phyloP scores from a whole-genome alignment of 2,329 filamentous ascomycete genomes.

The Pseudogymnoascus sp. region DNA sequence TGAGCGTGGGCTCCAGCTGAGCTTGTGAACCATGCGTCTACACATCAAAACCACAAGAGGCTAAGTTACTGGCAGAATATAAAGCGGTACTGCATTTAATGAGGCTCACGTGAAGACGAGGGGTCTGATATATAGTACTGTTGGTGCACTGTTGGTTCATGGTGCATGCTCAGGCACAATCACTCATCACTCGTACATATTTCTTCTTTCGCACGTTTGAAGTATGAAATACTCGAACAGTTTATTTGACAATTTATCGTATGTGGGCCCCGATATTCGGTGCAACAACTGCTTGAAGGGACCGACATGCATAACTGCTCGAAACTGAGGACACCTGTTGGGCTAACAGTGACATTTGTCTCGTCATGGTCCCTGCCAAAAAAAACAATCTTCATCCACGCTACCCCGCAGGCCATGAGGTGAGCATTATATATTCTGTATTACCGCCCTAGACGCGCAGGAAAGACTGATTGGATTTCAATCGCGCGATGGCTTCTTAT shows the following conservation, averaged over 20 bases:
- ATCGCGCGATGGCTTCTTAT: slow-evolving; percentile 1
- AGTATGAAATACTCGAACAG: background rate
- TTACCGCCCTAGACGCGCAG: slow-evolving; percentile 6
- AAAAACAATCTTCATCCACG: background rate
- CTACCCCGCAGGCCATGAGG: slow-evolving; percentile 1
- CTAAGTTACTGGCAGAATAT: too few species aligned
- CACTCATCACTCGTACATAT: background rate
- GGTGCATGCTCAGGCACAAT: too few species aligned
- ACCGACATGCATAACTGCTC: background rate
- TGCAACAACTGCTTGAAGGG: slow-evolving; percentile 1
- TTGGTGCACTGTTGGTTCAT: too few species aligned
- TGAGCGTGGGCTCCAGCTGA: too few species aligned
- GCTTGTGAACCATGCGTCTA: too few species aligned
- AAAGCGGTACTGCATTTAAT: too few species aligned
- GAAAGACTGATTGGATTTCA: slow-evolving; percentile 1
- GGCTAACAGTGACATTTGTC: background rate
- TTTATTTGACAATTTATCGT: background rate
- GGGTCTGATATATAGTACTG: too few species aligned
- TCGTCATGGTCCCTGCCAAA: background rate
- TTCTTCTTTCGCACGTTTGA: background rate
- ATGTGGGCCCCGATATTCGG: background rate
- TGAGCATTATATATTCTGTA: background rate
- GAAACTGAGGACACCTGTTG: slow-evolving; percentile 1
- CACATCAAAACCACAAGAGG: too few species aligned
- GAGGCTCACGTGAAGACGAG: too few species aligned